A percentile compares a stretch with the other conserved stretches of the same genome.
Evolutionary conservation across 106 monocot genomes (phyloP).

Genomic region (Gastrodia elata): DNA sequence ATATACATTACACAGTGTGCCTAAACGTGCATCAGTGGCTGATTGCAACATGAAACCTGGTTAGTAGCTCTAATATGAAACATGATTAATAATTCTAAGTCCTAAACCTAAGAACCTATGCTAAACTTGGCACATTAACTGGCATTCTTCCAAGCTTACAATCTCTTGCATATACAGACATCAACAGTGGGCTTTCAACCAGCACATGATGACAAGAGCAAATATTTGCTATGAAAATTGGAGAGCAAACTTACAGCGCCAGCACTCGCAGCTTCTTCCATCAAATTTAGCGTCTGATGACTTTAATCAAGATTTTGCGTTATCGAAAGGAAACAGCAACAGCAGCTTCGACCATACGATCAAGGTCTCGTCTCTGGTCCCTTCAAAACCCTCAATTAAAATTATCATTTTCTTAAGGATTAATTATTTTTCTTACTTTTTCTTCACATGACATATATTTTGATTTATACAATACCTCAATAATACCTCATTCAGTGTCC

Average conservation of each 20-base stretch:
- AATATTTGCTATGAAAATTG: not conserved
- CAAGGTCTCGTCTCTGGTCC: not conserved
- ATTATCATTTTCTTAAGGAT: not conserved
- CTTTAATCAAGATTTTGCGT: not conserved
- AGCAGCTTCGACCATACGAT: not conserved
- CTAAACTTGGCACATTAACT: too few species aligned
- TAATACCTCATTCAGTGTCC: too few species aligned
- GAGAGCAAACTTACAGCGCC: not conserved
- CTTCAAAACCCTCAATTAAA: not conserved
- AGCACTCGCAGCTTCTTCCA: not conserved
- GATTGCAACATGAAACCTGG: too few species aligned
- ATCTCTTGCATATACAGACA: not conserved
- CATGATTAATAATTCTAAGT: too few species aligned
- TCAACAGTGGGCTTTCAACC: not conserved
- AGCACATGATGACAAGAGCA: not conserved
- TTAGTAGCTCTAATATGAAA: too few species aligned
- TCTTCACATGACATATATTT: too few species aligned
- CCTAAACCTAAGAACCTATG: too few species aligned
- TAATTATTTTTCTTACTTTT: too few species aligned
- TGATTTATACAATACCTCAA: too few species aligned
- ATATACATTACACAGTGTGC: too few species aligned
- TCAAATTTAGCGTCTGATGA: not conserved
- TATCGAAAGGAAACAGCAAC: not conserved
- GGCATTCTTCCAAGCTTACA: too few species aligned
- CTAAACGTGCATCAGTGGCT: too few species aligned